Conservation (phyloP, 495 filamentous ascomycete genomes). For the Podospora comata region DNA sequence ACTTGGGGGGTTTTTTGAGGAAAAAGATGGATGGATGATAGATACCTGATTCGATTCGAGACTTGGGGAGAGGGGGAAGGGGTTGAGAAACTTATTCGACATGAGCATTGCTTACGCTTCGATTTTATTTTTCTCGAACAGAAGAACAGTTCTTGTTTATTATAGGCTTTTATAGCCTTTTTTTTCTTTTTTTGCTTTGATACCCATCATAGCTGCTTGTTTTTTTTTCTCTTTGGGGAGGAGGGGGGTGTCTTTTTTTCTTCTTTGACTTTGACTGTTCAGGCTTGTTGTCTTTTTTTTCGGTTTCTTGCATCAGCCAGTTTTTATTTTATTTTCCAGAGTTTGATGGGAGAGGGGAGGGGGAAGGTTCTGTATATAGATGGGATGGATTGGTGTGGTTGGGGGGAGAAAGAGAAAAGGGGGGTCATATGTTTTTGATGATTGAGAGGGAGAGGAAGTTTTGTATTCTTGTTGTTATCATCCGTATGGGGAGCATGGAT, state of each 20-base stretch:
- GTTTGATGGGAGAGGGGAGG: too few species aligned
- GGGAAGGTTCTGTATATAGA: not conserved
- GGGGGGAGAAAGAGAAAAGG: not conserved
- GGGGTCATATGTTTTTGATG: not conserved
- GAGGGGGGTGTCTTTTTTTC: not conserved
- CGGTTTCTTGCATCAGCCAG: not conserved
- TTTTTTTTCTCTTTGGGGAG: conserved; percentile 1
- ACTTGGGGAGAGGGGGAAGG: too few species aligned
- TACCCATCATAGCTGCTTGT: conserved; percentile 32
- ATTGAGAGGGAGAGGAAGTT: not conserved
- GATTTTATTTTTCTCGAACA: not conserved
- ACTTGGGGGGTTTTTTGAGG: not conserved
- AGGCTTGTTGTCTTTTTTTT: not conserved
- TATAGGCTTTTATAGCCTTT: not conserved
- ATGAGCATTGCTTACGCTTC: conserved; percentile 1
- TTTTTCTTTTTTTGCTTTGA: conserved; percentile 19
- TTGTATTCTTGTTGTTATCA: not conserved
- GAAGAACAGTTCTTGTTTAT: conserved; percentile 5
- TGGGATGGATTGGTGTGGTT: not conserved
- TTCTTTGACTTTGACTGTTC: not conserved
- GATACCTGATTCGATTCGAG: conserved; percentile 1
- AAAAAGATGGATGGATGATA: not conserved
- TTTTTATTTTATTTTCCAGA: not conserved
- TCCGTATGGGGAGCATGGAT: not conserved
- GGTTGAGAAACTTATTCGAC: not conserved